phyloP scores from a whole-genome alignment of 2,329 filamentous ascomycete species.

The Neonectria coccinea region DNA sequence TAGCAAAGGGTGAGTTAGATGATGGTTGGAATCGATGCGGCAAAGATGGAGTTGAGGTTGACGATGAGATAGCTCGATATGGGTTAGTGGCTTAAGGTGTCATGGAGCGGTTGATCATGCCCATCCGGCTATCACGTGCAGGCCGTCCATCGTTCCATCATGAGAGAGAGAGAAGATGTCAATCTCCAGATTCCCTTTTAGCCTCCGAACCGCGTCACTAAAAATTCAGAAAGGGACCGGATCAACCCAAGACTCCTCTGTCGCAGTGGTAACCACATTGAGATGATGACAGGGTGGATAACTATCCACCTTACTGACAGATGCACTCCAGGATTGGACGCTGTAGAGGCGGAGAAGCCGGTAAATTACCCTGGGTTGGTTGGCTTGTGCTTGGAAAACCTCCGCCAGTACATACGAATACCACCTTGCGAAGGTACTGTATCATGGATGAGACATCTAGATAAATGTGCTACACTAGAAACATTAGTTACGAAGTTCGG shows the following conservation, averaged over 20 bases:
- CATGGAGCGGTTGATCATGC: conserved; percentile 10
- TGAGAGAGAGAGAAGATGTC: too few species aligned
- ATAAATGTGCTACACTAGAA: too few species aligned
- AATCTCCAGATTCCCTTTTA: neutral
- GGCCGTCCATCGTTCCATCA: neutral
- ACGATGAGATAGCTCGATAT: conserved; percentile 13
- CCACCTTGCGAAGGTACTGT: neutral
- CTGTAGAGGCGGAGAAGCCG: neutral
- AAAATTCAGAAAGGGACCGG: neutral
- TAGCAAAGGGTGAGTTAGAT: neutral
- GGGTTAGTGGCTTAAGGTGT: conserved; percentile 24
- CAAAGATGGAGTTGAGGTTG: conserved; percentile 17
- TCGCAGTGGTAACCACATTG: conserved; percentile 26
- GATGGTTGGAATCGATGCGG: neutral
- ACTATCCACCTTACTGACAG: neutral
- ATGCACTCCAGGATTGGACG: neutral
- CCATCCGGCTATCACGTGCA: conserved; percentile 10
- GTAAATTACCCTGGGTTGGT: neutral
- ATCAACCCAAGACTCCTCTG: conserved; percentile 8
- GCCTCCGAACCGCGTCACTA: too few species aligned
- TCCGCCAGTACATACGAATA: neutral
- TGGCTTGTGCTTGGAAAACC: conserved; percentile 6
- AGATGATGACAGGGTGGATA: conserved; percentile 3
- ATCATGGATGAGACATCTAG: neutral
- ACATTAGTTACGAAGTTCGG: neutral